Evolutionary conservation across 371 early-diverging fungal genomes (phyloP), one percentile per base, ranked within the genome.

Genomic region (Lichtheimia ramosa): DNA sequence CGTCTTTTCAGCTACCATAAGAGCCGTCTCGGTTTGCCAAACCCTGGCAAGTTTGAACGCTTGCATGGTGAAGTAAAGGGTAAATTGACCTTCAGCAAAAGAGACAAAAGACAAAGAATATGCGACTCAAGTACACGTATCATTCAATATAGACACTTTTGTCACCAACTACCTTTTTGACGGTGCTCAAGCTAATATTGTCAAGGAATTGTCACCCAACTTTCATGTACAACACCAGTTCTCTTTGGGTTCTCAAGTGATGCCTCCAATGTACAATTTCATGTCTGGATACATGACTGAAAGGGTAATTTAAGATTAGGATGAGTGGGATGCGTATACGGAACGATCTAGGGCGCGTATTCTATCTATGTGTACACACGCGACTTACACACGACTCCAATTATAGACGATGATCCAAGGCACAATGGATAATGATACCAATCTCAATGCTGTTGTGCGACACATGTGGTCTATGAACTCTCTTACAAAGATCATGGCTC

Each of bases 201-300:
- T 90, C 46, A 95, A 95, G 70, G 85, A 91, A 48, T 81, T 96
- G 70, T 93, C 93, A 52, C 92, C 82, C 59, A 92, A 92, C 80
- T 96, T 98, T 83, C 96, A 96, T 68, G 92, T 95, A 50, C 86
- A 90, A 56, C 98, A 98, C 82, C 88, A 91, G 46, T 89, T 97
- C 76, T 83, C 89, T 42, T 89, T 96, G 73, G 97, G 95, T 4
- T 87, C 93, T 52, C 83, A 89, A 46, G 84, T 85, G 27, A 79
- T 83, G 60, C 97, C 97, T 39, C 88, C 95, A 16, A 80, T 81
- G 73, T 97, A 96, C 78, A 92, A 92, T 81, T 96, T 97, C 68
- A 87, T 86, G 59, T 84, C 90, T 16, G 88, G 89, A 39, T 93
- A 87, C 66, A 86, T 85, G 63, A 81, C 81, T 12, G 81, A 81